Evolutionary conservation across 805 yeast genomes (phyloP), one percentile per base, ranked within the genome.

Genomic region (Lipomyces anomalus): DNA sequence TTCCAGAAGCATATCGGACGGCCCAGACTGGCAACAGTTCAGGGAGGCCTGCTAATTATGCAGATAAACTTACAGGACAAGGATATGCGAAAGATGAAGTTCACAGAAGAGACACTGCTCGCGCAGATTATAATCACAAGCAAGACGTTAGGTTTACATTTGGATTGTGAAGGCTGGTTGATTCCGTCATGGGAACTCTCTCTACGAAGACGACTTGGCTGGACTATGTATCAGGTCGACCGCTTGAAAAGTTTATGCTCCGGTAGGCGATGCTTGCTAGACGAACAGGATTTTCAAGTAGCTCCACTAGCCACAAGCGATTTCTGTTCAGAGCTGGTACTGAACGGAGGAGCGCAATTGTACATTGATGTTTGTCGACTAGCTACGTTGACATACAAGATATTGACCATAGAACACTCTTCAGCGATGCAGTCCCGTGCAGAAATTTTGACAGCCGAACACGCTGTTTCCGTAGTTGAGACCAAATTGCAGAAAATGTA

Each of bases 11-110:
- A 46, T 28, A 37, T 57, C 13, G 49, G 50, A 17, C 47, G 59
- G 69, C 52, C 67, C 1, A 61, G 67, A 26, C 56, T 67, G 22
- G 62, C 70, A 3, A 63, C 66, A 0, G 56, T 67, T 11, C 72
- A 68, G 43, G 69, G 66, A 2, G 58, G 67, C 13, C 44, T 67
- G 16, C 49, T 68, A 7, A 43, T 68, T 57, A 47, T 57, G 18
- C 61, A 57, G 46, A n/a, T n/a, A n/a, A n/a, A n/a, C n/a, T n/a
- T n/a, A n/a, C n/a, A n/a, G n/a, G n/a, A n/a, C n/a, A n/a, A n/a
- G n/a, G n/a, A n/a, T n/a, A n/a, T n/a, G n/a, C n/a, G n/a, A n/a
- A n/a, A n/a, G n/a, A n/a, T n/a, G n/a, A n/a, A n/a, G n/a, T n/a
- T n/a, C n/a, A n/a, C n/a, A n/a, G n/a, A n/a, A n/a, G n/a, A n/a